These are phyloP conservation scores for Glaciozyma antarctica DNA, from an alignment of 768 basidiomycete species.

Conservation along the genomic window DNA sequence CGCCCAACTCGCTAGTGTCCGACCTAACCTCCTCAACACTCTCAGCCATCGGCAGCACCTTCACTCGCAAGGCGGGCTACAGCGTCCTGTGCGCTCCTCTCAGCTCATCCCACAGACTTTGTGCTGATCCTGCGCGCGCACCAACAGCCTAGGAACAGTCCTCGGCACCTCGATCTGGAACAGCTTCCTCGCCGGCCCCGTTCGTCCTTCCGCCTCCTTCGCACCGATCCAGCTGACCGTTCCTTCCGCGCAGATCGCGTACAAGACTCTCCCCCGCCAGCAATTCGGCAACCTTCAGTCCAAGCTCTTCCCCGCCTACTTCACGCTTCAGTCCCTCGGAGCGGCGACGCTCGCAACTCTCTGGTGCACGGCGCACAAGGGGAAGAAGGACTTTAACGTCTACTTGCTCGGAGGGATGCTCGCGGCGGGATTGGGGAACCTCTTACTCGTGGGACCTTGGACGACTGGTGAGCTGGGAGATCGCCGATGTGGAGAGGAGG, in stretches of 20 bases:
- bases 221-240: background rate
- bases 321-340: constrained; percentile 8
- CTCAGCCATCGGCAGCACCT: constrained; percentile 1
- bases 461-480: constrained; percentile 12
- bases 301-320: constrained; percentile 29
- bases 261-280: constrained; percentile 25
- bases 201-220: background rate
- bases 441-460: constrained; percentile 26
- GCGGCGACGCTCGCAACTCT: constrained; percentile 13
- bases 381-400: constrained; percentile 12
- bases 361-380: constrained; percentile 8
- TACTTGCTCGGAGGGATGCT: constrained; percentile 15
- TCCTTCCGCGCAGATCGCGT: constrained; percentile 10
- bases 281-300: constrained; percentile 32
- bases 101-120: background rate
- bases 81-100: constrained; percentile 8
- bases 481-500: background rate
- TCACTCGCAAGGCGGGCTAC: constrained; percentile 10
- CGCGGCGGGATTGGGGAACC: constrained; percentile 15
- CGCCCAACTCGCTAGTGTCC: background rate
- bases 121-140: background rate
- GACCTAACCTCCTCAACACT: background rate
- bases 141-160: constrained; percentile 13
- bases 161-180: constrained; percentile 25
- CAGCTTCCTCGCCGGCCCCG: constrained; percentile 16